Evolutionary conservation across 2,329 filamentous ascomycete species (phyloP), one percentile per base, ranked within the genome.

Genomic region (Ascochyta lentis): DNA sequence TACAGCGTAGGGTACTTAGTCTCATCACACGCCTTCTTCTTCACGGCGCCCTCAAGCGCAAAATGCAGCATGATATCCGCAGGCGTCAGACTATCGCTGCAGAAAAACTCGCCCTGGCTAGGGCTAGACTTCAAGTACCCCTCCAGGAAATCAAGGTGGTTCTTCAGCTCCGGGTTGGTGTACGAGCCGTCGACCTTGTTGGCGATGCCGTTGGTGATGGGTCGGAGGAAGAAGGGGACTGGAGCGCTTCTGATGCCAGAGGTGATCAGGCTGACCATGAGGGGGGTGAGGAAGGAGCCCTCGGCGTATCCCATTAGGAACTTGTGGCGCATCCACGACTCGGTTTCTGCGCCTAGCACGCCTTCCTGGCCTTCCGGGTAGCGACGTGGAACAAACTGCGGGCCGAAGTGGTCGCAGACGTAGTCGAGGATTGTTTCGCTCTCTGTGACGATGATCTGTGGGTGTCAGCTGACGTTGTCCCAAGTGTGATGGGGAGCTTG

Each of bases 371-470:
- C 84, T 6, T 79, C 75, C 3, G 76, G 72, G 61, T 83, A 88
- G 27, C 80, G 77, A 53, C 76, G 73, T 0, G 85, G 86, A 9
- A 83, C 73, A 26, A 87, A 71, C 38, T 78, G 75, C 23, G 67
- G 74, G 3, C 83, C 83, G 67, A 86, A 88, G 67, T 87, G 79
- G 49, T 95, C 90, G 65, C 86, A 84, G 23, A 97, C 80, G 73
- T 96, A 97, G 77, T 96, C 89, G 10, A 86, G 81, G 65, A 97
- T 94, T 55, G 88, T 84, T 6, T 84, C 92, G 40, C 89, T 94
- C 78, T 98, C 94, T 9, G 91, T 91, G 42, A 97, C 78, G 0
- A 94, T 84, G 29, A 86, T 61, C 1, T 57, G 34, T 27, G 9
- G 12, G 24, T 8, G 47, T 56, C 38, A 56, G 53, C 47, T 43